A percentile compares a stretch with the other conserved stretches of the same genome.
phyloP scores from a whole-genome alignment of 179 eudicot genomes.

The Dionaea muscipula region DNA sequence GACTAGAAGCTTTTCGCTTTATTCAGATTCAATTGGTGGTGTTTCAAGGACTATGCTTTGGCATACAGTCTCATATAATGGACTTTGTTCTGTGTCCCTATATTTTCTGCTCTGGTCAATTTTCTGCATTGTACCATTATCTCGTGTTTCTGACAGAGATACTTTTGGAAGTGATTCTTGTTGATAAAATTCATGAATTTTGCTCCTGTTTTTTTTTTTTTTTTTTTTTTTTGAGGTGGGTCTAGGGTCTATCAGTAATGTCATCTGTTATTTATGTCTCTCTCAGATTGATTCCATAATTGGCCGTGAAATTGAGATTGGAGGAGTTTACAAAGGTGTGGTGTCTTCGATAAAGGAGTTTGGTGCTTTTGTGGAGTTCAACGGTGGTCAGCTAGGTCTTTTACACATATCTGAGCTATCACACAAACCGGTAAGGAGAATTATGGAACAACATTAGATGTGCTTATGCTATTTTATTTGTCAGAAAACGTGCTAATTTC shows the following conservation, averaged over 20 bases:
- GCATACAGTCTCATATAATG: too few relatives aligned
- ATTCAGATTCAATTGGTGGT: constrained; percentile 1
- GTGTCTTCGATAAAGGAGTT: constrained; percentile 74
- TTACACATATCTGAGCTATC: constrained; percentile 82
- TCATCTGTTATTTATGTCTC: neutral
- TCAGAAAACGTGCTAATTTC: too few relatives aligned
- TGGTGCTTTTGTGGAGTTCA: constrained; percentile 98
- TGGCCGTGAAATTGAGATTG: constrained; percentile 91
- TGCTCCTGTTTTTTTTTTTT: too few relatives aligned
- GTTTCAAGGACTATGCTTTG: neutral
- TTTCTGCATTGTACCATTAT: too few relatives aligned
- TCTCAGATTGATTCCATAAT: constrained; percentile 55
- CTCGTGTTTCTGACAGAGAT: too few relatives aligned
- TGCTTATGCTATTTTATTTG: too few relatives aligned
- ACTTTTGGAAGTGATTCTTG: too few relatives aligned
- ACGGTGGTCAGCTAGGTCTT: constrained; percentile 94
- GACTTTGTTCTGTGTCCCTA: too few relatives aligned
- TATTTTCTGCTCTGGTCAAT: too few relatives aligned
- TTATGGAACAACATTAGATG: neutral
- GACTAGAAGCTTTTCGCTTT: neutral
- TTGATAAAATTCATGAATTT: neutral
- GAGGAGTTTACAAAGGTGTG: constrained; percentile 71
- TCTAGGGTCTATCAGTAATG: too few relatives aligned
- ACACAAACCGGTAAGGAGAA: constrained; percentile 52
- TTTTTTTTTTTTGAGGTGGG: neutral